Conservation (phyloP, 148 eudicot genomes). For the Talinum fruticosum region DNA sequence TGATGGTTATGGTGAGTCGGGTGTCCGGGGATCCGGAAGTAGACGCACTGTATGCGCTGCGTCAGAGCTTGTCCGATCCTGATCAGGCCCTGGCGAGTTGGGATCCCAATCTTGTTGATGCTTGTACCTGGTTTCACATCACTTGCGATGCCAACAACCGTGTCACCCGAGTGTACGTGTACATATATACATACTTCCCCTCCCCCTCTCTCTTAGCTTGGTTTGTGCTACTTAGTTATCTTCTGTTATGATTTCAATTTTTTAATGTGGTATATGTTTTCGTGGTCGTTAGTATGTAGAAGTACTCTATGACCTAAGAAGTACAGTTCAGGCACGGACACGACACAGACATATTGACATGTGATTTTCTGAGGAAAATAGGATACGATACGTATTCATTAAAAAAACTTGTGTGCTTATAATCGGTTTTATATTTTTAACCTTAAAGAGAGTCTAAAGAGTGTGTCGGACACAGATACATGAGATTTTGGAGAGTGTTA, state of each 20-base stretch:
- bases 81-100: constrained; percentile 71
- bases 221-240: not conserved
- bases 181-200: not conserved
- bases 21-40: constrained; percentile 62
- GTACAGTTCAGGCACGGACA: no score
- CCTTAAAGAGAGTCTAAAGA: no score
- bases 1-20: constrained; percentile 25
- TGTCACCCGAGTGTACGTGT: constrained; percentile 68
- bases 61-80: constrained; percentile 67
- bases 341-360: no score
- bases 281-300: no score
- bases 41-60: constrained; percentile 67
- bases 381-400: no score
- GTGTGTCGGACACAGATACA: no score
- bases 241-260: no score
- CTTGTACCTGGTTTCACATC: constrained; percentile 91
- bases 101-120: constrained; percentile 81
- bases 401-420: no score
- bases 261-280: no score
- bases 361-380: no score
- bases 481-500: not conserved
- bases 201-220: not conserved
- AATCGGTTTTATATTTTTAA: no score
- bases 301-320: no score
- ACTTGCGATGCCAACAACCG: constrained; percentile 63